A percentile compares a stretch with the other conserved stretches of the same genome.
Evolutionary conservation across 2,329 filamentous ascomycete species (phyloP).

Genomic region (Botrytis sinoallii): DNA sequence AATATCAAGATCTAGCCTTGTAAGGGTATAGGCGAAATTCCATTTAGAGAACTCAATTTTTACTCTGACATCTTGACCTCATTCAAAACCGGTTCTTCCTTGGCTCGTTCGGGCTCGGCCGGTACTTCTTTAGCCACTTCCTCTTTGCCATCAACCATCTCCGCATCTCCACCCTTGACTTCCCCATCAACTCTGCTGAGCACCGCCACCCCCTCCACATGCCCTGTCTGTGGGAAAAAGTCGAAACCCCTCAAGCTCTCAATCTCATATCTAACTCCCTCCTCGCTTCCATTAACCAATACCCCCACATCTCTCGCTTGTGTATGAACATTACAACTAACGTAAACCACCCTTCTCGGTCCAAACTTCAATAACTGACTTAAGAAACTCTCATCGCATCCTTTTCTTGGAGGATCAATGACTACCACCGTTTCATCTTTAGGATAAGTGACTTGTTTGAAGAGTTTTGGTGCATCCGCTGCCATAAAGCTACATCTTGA

Average conservation of each 20-base stretch:
- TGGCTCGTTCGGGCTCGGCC: neutral
- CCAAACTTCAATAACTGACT: conserved; percentile 74
- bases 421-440: conserved; percentile 86
- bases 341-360: conserved; percentile 81
- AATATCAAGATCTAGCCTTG: neutral
- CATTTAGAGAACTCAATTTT: neutral
- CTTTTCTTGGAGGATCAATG: conserved; percentile 94
- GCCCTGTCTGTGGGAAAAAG: conserved; percentile 87
- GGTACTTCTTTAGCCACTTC: neutral
- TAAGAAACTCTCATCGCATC: conserved; percentile 83
- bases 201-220: conserved; percentile 67
- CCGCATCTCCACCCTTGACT: neutral
- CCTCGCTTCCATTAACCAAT: conserved; percentile 67
- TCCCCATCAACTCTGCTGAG: conserved; percentile 53
- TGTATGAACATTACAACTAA: conserved; percentile 97
- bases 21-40: neutral
- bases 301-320: conserved; percentile 91
- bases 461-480: conserved; percentile 81
- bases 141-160: conserved; percentile 7
- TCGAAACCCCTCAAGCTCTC: conserved; percentile 92
- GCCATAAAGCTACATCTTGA: conserved; percentile 79
- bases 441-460: conserved; percentile 70
- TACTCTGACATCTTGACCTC: neutral
- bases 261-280: conserved; percentile 66
- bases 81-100: neutral